These are phyloP conservation scores for Pseudopyricularia javanii DNA, from an alignment of 2,329 filamentous ascomycete genomes.

Conservation along the genomic window DNA sequence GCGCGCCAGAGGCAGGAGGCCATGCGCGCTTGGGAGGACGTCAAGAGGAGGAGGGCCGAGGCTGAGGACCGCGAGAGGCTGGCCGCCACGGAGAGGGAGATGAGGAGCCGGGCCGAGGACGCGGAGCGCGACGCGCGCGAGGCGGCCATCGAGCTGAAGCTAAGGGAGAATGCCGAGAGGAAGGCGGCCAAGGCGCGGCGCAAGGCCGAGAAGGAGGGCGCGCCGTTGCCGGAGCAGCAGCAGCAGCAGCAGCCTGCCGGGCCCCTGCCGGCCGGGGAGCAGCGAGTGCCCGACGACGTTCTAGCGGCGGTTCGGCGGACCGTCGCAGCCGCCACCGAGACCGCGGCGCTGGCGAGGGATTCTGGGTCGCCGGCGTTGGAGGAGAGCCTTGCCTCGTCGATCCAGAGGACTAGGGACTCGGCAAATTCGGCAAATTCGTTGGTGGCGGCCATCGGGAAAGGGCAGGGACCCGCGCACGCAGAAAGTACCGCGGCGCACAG, in stretches of 20 bases:
- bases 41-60: slow-evolving; percentile 26
- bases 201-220: background rate
- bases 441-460: background rate
- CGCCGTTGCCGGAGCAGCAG: background rate
- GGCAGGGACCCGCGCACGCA: background rate
- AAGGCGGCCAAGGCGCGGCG: slow-evolving; percentile 21
- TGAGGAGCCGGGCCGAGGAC: slow-evolving; percentile 19
- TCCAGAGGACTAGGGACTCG: background rate
- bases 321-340: background rate
- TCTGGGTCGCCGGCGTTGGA: background rate
- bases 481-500: background rate
- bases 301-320: background rate
- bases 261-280: background rate
- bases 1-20: slow-evolving; percentile 21
- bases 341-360: background rate
- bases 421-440: background rate
- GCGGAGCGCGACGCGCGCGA: slow-evolving; percentile 29
- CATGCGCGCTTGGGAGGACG: slow-evolving; percentile 24
- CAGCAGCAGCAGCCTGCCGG: background rate
- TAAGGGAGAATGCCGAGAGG: slow-evolving; percentile 29
- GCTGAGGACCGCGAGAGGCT: slow-evolving; percentile 24
- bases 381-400: background rate
- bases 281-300: background rate
- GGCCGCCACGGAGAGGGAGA: background rate
- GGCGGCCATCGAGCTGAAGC: slow-evolving; percentile 28